phyloP scores from a whole-genome alignment of 2,329 filamentous ascomycete species.

The Ophiostoma sp. region DNA sequence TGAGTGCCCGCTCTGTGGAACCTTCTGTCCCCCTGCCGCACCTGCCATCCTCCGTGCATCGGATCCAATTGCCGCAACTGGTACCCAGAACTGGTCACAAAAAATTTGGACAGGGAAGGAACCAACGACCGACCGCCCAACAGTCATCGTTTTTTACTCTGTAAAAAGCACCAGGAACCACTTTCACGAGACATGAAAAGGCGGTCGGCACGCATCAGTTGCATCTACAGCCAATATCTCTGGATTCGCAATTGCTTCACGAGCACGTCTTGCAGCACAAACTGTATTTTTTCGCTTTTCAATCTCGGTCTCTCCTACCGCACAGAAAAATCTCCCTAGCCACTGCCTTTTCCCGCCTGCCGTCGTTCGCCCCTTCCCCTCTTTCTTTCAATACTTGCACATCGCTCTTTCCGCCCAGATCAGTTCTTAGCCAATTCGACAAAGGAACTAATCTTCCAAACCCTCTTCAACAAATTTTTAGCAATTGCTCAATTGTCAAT shows the following conservation, averaged over 20 bases:
- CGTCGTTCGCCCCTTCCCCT: slow-evolving; percentile 12
- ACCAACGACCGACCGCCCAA: not conserved
- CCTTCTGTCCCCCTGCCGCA: not conserved
- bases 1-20: slow-evolving; percentile 6
- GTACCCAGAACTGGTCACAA: slow-evolving; percentile 1
- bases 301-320: not conserved
- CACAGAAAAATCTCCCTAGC: not conserved
- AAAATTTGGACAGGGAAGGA: not conserved
- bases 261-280: slow-evolving; percentile 22
- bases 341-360: slow-evolving; percentile 12
- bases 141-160: not conserved
- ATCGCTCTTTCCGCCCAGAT: slow-evolving; percentile 4
- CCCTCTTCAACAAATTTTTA: not conserved
- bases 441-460: not conserved
- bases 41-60: slow-evolving; percentile 19
- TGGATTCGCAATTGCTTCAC: slow-evolving; percentile 18
- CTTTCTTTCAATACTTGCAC: not conserved
- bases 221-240: slow-evolving; percentile 4
- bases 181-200: slow-evolving; percentile 9
- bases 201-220: slow-evolving; percentile 15
- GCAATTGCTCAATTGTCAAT: not conserved
- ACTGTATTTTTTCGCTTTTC: not conserved
- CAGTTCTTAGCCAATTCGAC: not conserved
- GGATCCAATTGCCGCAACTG: slow-evolving; percentile 21
- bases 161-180: not conserved